Conservation (phyloP, 768 basidiomycete species). For the Cyathus striatus region DNA sequence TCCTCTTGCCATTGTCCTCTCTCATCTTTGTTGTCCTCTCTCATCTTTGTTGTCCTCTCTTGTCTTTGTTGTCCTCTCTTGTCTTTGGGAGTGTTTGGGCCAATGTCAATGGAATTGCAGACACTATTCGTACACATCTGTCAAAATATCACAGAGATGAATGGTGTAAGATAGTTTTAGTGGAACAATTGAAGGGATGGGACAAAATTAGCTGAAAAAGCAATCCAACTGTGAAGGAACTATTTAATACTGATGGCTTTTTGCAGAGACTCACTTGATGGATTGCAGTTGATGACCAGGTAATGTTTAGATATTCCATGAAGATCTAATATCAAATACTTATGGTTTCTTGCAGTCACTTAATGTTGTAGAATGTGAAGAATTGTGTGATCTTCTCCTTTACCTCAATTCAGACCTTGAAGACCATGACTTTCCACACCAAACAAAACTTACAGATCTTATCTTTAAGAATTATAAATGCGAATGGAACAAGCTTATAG, state of each 20-base stretch:
- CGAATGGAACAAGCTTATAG: not conserved
- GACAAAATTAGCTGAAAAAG: not conserved
- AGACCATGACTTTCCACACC: conserved; percentile 21
- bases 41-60: too few species aligned
- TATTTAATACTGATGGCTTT: conserved; percentile 12
- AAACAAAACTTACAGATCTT: conserved; percentile 15
- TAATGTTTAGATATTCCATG: conserved; percentile 2
- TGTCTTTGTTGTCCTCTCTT: too few species aligned
- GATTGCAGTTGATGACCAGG: conserved; percentile 20
- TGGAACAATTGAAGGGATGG: not conserved
- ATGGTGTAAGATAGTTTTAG: not conserved
- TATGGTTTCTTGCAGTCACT: conserved; percentile 16
- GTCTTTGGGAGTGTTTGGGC: too few species aligned
- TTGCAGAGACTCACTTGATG: conserved; percentile 12
- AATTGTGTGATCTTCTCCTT: conserved; percentile 19
- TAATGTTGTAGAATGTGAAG: conserved; percentile 17
- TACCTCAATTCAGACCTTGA: conserved; percentile 13
- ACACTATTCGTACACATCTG: too few species aligned
- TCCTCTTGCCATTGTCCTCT: too few species aligned
- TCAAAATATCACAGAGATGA: too few species aligned
- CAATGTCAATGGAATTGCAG: too few species aligned
- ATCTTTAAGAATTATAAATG: conserved; percentile 7
- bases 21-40: too few species aligned
- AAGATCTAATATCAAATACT: not conserved
- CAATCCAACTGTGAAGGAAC: not conserved